Evolutionary conservation across 305 asterid species (phyloP).

Genomic region (Fraxinus albicans): DNA sequence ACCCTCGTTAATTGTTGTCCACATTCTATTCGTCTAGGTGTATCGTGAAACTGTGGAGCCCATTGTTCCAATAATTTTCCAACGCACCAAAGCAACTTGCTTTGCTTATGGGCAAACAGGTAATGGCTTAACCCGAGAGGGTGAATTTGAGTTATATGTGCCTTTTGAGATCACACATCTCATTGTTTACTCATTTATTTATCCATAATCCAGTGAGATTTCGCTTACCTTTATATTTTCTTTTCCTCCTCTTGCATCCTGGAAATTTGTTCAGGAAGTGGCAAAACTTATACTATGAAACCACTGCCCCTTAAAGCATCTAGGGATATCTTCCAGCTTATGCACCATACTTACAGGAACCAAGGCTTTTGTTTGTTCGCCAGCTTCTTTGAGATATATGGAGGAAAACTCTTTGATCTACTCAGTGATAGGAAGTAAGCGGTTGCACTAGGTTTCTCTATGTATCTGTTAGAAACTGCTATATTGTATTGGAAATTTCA

Average conservation of each 20-base stretch:
- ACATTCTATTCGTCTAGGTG: conserved; percentile 51
- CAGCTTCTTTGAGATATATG: conserved; percentile 98
- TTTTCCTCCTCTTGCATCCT: not conserved
- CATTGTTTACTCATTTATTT: not conserved
- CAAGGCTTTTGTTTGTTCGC: conserved; percentile 52
- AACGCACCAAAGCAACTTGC: conserved; percentile 99
- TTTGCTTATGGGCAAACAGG: conserved; percentile 99
- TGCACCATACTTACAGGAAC: conserved; percentile 32
- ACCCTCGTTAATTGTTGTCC: conserved; percentile 18
- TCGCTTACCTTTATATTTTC: conserved; percentile 1
- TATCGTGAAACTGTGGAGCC: conserved; percentile 97
- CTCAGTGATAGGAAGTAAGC: conserved; percentile 91
- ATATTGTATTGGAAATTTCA: conserved; percentile 2
- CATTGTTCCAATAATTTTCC: conserved; percentile 91
- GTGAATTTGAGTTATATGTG: not conserved
- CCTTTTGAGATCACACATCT: not conserved
- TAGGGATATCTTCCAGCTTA: conserved; percentile 30
- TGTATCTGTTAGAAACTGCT: conserved; percentile 26
- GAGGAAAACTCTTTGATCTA: conserved; percentile 93
- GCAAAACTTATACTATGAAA: conserved; percentile 45
- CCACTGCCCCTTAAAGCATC: conserved; percentile 46
- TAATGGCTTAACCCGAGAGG: conserved; percentile 20
- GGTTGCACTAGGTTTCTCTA: conserved; percentile 6
- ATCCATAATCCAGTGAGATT: not conserved
- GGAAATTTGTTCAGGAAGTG: conserved; percentile 32